Evolutionary conservation across 1,284 basidiomycete species (phyloP).

Genomic region (Thelephora terrestris): DNA sequence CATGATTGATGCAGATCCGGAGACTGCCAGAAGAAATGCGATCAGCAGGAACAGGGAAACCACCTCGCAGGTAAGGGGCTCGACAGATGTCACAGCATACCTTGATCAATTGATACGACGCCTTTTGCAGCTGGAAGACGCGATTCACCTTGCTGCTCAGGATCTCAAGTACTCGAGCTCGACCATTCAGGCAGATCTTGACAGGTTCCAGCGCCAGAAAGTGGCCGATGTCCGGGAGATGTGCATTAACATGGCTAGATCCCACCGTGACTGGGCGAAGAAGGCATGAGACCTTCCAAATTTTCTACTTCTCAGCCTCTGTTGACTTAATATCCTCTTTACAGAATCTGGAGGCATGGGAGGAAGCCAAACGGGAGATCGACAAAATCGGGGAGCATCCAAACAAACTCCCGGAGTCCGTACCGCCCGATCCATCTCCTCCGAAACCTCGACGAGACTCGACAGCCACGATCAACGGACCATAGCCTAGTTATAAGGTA

Average conservation of each 20-base stretch:
- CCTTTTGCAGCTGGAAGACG: slow-evolving; percentile 75
- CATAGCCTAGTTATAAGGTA: slow-evolving; percentile 17
- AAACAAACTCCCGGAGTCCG: slow-evolving; percentile 45
- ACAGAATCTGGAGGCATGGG: slow-evolving; percentile 94
- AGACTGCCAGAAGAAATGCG: slow-evolving; percentile 84
- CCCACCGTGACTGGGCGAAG: slow-evolving; percentile 93
- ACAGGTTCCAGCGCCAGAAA: slow-evolving; percentile 97
- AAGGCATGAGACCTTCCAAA: slow-evolving; percentile 44
- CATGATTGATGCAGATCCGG: slow-evolving; percentile 98
- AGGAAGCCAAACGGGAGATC: slow-evolving; percentile 88
- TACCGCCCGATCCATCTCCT: slow-evolving; percentile 3
- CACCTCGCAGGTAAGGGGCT: slow-evolving; percentile 71
- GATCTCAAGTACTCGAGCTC: slow-evolving; percentile 94
- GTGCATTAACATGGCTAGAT: slow-evolving; percentile 81
- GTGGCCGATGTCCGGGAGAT: slow-evolving; percentile 92
- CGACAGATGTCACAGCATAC: not conserved
- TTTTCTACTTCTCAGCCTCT: not conserved
- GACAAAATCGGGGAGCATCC: slow-evolving; percentile 84
- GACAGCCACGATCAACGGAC: slow-evolving; percentile 42
- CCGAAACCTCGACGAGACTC: slow-evolving; percentile 40
- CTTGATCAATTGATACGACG: not conserved
- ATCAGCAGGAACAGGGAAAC: slow-evolving; percentile 93
- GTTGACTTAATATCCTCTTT: not conserved
- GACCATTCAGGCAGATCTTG: slow-evolving; percentile 95
- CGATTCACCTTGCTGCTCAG: slow-evolving; percentile 78